Conservation (phyloP, 768 basidiomycete genomes). For the Hemileccinum impolitum region DNA sequence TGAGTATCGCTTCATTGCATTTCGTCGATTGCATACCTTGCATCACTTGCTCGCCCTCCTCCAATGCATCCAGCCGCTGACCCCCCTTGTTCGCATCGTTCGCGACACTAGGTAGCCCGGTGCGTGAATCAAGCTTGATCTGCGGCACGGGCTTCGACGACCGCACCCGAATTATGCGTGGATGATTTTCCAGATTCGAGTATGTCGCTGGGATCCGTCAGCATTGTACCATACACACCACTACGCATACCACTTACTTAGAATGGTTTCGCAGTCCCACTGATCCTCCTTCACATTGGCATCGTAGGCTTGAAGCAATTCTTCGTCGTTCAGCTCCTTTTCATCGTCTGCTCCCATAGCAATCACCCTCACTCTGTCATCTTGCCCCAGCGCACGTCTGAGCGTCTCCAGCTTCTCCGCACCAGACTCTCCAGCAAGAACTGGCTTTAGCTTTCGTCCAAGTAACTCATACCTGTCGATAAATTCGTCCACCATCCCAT, state of each 20-base stretch:
- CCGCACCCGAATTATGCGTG: slow-evolving; percentile 75
- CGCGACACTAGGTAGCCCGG: slow-evolving; percentile 64
- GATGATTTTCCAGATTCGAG: slow-evolving; percentile 97
- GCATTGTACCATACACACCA: not conserved
- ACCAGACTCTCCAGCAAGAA: slow-evolving; percentile 68
- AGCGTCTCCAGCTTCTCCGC: slow-evolving; percentile 79
- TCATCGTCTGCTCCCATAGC: slow-evolving; percentile 45
- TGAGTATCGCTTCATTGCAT: slow-evolving; percentile 1
- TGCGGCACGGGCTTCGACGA: slow-evolving; percentile 52
- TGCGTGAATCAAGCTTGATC: slow-evolving; percentile 71
- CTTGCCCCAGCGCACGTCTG: slow-evolving; percentile 72
- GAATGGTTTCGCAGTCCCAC: slow-evolving; percentile 97
- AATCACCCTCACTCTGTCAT: slow-evolving; percentile 50
- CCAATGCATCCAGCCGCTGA: slow-evolving; percentile 11
- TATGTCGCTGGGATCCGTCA: slow-evolving; percentile 69
- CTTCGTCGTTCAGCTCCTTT: slow-evolving; percentile 42
- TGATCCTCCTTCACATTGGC: slow-evolving; percentile 57
- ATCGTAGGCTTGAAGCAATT: slow-evolving; percentile 38
- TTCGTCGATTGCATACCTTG: slow-evolving; percentile 23
- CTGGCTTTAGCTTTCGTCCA: slow-evolving; percentile 80
- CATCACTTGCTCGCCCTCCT: slow-evolving; percentile 4
- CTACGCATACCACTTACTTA: slow-evolving; percentile 55
- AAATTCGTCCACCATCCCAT: slow-evolving; percentile 90
- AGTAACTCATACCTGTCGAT: slow-evolving; percentile 87
- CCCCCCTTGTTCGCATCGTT: no score